A percentile compares a stretch with the other conserved stretches of the same genome.
Conservation (phyloP, 2,329 filamentous ascomycete genomes). For the Hypoxylon sp. region DNA sequence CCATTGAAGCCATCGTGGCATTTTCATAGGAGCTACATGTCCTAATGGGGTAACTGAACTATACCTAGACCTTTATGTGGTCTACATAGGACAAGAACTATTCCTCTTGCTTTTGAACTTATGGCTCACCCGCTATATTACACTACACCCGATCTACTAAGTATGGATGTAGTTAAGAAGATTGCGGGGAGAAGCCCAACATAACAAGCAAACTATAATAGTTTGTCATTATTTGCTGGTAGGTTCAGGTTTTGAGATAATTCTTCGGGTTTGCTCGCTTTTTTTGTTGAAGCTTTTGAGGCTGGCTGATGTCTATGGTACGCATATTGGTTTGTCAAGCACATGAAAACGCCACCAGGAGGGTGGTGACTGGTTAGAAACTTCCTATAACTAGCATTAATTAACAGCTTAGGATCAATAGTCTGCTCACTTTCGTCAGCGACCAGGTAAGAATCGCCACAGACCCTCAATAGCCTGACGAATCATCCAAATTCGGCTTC, state of each 20-base stretch:
- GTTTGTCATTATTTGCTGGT: background rate
- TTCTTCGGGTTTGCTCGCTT: conserved; percentile 4
- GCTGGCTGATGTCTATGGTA: background rate
- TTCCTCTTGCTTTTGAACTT: background rate
- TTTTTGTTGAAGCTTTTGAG: background rate
- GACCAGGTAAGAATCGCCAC: conserved; percentile 12
- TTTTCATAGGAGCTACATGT: conserved; percentile 1
- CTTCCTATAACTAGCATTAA: conserved; percentile 22
- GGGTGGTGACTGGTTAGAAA: conserved; percentile 22
- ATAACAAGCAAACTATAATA: conserved; percentile 13
- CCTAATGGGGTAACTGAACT: background rate
- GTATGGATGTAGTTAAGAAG: background rate
- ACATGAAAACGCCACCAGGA: conserved; percentile 13
- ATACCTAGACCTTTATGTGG: background rate
- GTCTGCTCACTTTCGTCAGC: conserved; percentile 21
- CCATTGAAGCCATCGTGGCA: conserved; percentile 6
- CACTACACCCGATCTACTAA: background rate
- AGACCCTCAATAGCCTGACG: conserved; percentile 30
- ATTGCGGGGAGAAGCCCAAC: conserved; percentile 2
- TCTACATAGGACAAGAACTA: background rate
- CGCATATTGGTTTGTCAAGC: conserved; percentile 18
- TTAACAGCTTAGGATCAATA: conserved; percentile 13
- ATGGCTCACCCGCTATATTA: background rate
- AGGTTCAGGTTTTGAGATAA: conserved; percentile 10
- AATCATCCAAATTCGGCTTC: conserved; percentile 34